Conservation (phyloP, 1,139 yeast species). For the Zygoascus sp. region DNA sequence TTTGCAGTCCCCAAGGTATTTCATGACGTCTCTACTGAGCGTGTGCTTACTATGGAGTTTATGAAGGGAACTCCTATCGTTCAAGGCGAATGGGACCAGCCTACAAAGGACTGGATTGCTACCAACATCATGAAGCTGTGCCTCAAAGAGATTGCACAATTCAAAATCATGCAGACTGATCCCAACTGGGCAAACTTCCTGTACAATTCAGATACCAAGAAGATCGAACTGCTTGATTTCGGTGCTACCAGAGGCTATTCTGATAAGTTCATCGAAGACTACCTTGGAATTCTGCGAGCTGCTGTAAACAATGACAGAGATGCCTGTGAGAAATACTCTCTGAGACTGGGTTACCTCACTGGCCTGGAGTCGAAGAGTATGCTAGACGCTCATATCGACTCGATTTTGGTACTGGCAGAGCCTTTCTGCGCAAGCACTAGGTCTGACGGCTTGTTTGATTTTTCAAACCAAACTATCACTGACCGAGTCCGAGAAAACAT, state of each 20-base stretch:
- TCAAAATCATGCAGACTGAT: slow-evolving; percentile 95
- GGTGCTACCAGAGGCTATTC: slow-evolving; percentile 89
- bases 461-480: slow-evolving; percentile 81
- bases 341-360: slow-evolving; percentile 79
- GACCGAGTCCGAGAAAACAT: slow-evolving; percentile 86
- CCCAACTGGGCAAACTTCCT: slow-evolving; percentile 99
- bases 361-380: slow-evolving; percentile 84
- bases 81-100: slow-evolving; percentile 72
- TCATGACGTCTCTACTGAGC: slow-evolving; percentile 72
- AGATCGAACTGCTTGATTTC: slow-evolving; percentile 84
- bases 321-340: slow-evolving; percentile 60
- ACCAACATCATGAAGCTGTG: slow-evolving; percentile 83
- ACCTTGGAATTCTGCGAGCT: slow-evolving; percentile 68
- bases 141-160: slow-evolving; percentile 74
- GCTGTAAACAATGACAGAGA: slow-evolving; percentile 68
- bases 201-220: slow-evolving; percentile 59
- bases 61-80: slow-evolving; percentile 81
- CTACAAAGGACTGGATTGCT: slow-evolving; percentile 74
- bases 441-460: slow-evolving; percentile 56
- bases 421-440: slow-evolving; percentile 58
- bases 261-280: slow-evolving; percentile 61
- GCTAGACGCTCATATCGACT: slow-evolving; percentile 90
- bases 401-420: slow-evolving; percentile 87
- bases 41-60: slow-evolving; percentile 84
- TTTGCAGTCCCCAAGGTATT: slow-evolving; percentile 80